These are phyloP conservation scores for Dioszegia crocea DNA, from an alignment of 768 basidiomycete genomes.

Conservation along the genomic window DNA sequence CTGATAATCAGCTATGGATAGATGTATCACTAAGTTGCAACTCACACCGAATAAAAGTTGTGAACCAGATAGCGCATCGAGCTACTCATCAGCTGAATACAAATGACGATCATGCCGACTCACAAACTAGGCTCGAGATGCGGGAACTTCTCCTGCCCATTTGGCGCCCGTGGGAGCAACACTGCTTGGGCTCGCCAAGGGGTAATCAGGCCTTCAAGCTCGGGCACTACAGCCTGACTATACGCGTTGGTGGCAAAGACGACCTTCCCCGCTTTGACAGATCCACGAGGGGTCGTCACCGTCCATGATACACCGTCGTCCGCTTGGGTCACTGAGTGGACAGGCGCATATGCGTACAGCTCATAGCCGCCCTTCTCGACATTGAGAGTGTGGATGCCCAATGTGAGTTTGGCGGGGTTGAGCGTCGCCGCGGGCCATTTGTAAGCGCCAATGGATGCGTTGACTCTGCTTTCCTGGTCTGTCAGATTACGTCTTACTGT, in stretches of 20 bases:
- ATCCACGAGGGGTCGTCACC: conserved; percentile 65
- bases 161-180: conserved; percentile 30
- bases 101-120: not conserved
- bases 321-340: conserved; percentile 40
- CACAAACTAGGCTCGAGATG: conserved; percentile 24
- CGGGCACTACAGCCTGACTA: conserved; percentile 69
- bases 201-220: conserved; percentile 51
- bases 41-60: conserved; percentile 38
- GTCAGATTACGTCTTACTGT: not conserved
- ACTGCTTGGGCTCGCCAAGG: conserved; percentile 33
- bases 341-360: conserved; percentile 23
- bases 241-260: conserved; percentile 87
- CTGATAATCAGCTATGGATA: not conserved
- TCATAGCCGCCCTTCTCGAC: conserved; percentile 19
- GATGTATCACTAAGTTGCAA: not conserved
- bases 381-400: conserved; percentile 21
- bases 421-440: conserved; percentile 31
- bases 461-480: conserved; percentile 11
- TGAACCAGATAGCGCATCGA: conserved; percentile 29
- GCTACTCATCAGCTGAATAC: not conserved
- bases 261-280: conserved; percentile 60
- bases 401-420: conserved; percentile 31
- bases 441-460: conserved; percentile 16
- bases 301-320: conserved; percentile 53
- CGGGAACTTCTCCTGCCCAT: conserved; percentile 25